Conservation (phyloP, 768 basidiomycete genomes). For the Cyathus striatus region DNA sequence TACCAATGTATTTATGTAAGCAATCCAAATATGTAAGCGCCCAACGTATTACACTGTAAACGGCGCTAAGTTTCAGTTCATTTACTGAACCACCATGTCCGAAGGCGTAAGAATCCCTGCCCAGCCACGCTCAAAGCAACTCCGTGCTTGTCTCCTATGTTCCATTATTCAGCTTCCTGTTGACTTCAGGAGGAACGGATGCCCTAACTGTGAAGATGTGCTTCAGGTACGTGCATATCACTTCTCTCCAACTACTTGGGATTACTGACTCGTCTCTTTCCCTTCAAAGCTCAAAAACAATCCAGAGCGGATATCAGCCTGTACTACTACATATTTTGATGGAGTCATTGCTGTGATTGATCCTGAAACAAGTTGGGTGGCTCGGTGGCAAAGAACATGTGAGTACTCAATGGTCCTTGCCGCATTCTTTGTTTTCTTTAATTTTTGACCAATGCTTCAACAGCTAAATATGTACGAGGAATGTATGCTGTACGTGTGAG, state of each 20-base stretch:
- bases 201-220: constrained; percentile 96
- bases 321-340: constrained; percentile 91
- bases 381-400: constrained; percentile 94
- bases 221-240: constrained; percentile 80
- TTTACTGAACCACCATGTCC: neutral
- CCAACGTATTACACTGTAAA: too few relatives aligned
- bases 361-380: constrained; percentile 90
- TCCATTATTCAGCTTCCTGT: constrained; percentile 80
- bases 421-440: too few relatives aligned
- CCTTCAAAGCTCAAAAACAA: constrained; percentile 81
- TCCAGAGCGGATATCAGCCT: constrained; percentile 74
- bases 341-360: constrained; percentile 86
- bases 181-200: constrained; percentile 84
- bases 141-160: constrained; percentile 91
- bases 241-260: too few relatives aligned
- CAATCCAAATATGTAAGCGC: too few relatives aligned
- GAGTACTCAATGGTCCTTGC: too few relatives aligned
- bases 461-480: constrained; percentile 87
- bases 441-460: constrained; percentile 4
- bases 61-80: too few relatives aligned
- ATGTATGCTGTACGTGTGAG: constrained; percentile 92
- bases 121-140: constrained; percentile 62
- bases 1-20: too few relatives aligned
- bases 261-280: neutral
- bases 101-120: constrained; percentile 40